Evolutionary conservation across 2,329 filamentous ascomycete species (phyloP).

Genomic region (Rhynchosporium agropyri): DNA sequence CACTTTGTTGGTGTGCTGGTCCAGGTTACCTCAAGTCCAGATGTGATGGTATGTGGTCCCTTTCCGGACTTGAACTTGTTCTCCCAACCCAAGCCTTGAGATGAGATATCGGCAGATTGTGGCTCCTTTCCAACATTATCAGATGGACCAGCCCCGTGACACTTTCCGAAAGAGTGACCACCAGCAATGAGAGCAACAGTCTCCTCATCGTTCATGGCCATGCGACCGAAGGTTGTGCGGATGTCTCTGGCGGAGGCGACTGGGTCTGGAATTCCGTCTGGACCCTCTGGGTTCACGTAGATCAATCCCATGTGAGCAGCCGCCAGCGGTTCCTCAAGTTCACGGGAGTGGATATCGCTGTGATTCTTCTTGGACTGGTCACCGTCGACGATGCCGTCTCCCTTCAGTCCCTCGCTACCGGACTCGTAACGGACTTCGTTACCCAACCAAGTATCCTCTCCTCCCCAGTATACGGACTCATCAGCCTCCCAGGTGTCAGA

Average conservation of each 20-base stretch:
- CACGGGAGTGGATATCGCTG: constrained; percentile 58
- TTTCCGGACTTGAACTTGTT: constrained; percentile 67
- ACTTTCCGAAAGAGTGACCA: constrained; percentile 80
- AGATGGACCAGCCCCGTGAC: constrained; percentile 69
- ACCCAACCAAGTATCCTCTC: constrained; percentile 73
- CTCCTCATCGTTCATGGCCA: constrained; percentile 85
- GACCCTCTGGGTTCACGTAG: constrained; percentile 81
- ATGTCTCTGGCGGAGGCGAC: constrained; percentile 71
- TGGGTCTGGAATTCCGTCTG: constrained; percentile 71
- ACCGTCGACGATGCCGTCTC: constrained; percentile 47
- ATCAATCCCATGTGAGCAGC: constrained; percentile 77
- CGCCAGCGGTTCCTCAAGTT: constrained; percentile 69
- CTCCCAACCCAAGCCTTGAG: constrained; percentile 73
- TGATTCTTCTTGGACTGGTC: constrained; percentile 48
- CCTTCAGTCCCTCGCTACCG: constrained; percentile 34
- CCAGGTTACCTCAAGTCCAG: constrained; percentile 79
- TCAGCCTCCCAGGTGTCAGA: constrained; percentile 75
- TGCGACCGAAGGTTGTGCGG: constrained; percentile 72
- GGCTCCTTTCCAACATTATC: constrained; percentile 70
- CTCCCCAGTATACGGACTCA: constrained; percentile 77
- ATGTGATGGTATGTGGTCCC: constrained; percentile 74
- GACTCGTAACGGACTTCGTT: constrained; percentile 68
- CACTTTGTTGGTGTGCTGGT: constrained; percentile 75
- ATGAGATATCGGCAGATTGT: constrained; percentile 62
- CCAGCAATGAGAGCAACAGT: constrained; percentile 79